Evolutionary conservation across 257 asterid species (phyloP).

Genomic region (Ligustrum vulgare): DNA sequence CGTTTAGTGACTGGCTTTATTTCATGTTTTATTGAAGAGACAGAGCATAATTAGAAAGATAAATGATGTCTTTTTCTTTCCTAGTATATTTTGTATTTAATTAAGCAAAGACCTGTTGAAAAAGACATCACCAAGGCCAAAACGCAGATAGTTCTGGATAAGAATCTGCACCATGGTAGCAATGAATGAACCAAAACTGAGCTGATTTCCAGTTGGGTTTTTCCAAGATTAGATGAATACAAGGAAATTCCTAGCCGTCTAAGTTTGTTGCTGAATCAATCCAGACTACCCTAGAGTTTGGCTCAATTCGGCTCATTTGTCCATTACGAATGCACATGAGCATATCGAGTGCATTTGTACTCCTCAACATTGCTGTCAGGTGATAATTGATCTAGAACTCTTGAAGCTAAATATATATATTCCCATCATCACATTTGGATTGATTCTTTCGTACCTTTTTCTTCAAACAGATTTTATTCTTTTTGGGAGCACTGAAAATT

Average conservation of each 20-base stretch:
- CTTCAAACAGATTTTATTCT: background rate
- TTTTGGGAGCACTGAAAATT: background rate
- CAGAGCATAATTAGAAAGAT: background rate
- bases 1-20: background rate
- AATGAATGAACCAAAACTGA: background rate
- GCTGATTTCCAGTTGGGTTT: background rate
- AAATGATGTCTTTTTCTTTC: background rate
- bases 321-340: background rate
- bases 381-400: background rate
- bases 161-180: background rate
- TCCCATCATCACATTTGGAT: background rate
- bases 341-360: background rate
- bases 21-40: background rate
- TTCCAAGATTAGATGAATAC: background rate
- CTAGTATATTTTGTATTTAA: background rate
- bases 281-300: background rate
- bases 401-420: background rate
- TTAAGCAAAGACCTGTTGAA: background rate
- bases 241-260: background rate
- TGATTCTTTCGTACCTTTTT: background rate
- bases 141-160: background rate
- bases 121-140: background rate
- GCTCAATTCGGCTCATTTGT: background rate
- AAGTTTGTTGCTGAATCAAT: background rate
- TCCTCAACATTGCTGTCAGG: background rate